Conservation (phyloP, 164 flowering plant genomes). For the Chimonanthus praecox region DNA sequence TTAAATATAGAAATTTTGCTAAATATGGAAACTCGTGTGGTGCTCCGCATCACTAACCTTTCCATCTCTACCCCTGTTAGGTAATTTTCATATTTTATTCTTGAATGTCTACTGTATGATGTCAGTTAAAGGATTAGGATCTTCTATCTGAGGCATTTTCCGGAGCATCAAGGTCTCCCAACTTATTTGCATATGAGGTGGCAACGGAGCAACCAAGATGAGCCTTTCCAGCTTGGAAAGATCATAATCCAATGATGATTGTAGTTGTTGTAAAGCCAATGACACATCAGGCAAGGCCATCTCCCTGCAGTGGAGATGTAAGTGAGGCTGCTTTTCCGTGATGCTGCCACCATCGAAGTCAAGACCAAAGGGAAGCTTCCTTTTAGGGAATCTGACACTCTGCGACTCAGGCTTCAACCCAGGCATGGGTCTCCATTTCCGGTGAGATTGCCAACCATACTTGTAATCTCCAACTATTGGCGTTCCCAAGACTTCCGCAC, state of each 20-base stretch:
- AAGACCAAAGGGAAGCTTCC: slow-evolving; percentile 42
- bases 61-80: background rate
- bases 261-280: slow-evolving; percentile 35
- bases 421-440: slow-evolving; percentile 40
- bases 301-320: slow-evolving; percentile 86
- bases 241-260: slow-evolving; percentile 28
- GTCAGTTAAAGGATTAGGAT: background rate
- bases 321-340: slow-evolving; percentile 47
- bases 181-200: slow-evolving; percentile 83
- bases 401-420: slow-evolving; percentile 12
- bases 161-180: slow-evolving; percentile 50
- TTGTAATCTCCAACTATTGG: slow-evolving; percentile 97
- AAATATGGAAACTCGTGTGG: too few species aligned
- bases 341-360: slow-evolving; percentile 58
- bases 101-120: background rate
- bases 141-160: background rate
- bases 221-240: slow-evolving; percentile 44
- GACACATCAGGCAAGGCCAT: slow-evolving; percentile 67
- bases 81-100: too few species aligned
- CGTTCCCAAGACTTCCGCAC: slow-evolving; percentile 90
- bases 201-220: slow-evolving; percentile 63
- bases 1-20: too few species aligned
- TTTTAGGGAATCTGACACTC: slow-evolving; percentile 15
- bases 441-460: slow-evolving; percentile 89
- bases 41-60: background rate